These are phyloP conservation scores for Gardenia jasminoides DNA, from an alignment of 257 asterid species.

Conservation along the genomic window DNA sequence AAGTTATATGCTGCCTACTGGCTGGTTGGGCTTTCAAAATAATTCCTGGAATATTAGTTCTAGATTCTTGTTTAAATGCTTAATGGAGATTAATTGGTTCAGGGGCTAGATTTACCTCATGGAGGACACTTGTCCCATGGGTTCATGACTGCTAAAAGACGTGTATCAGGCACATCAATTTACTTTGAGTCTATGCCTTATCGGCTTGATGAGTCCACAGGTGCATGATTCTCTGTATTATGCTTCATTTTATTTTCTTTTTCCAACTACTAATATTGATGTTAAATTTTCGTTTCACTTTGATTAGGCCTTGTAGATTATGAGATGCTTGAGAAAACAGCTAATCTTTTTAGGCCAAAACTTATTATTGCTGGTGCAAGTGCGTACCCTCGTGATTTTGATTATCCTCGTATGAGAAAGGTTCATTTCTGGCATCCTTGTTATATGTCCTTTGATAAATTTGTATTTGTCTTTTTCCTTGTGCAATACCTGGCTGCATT, in stretches of 20 bases:
- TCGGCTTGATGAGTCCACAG: conserved; percentile 87
- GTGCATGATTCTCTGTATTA: conserved; percentile 26
- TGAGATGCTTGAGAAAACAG: conserved; percentile 91
- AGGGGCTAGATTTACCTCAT: conserved; percentile 98
- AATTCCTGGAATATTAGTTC: background rate
- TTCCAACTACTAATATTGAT: background rate
- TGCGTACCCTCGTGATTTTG: conserved; percentile 94
- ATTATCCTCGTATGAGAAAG: conserved; percentile 86
- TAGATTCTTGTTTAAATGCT: conserved; percentile 4
- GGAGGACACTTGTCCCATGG: conserved; percentile 98
- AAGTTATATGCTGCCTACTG: conserved; percentile 7
- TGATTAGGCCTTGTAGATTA: conserved; percentile 81
- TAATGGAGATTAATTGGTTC: conserved; percentile 17
- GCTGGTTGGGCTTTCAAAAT: background rate
- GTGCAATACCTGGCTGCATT: background rate
- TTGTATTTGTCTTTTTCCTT: background rate
- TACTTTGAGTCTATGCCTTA: conserved; percentile 96
- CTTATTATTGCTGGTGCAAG: conserved; percentile 96
- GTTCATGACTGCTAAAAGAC: conserved; percentile 91
- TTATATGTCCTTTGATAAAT: background rate
- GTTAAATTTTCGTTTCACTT: conserved; percentile 13
- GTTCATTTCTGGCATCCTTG: conserved; percentile 26
- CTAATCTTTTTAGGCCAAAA: conserved; percentile 83
- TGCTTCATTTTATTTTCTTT: background rate
- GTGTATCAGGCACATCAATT: conserved; percentile 92